These are phyloP conservation scores for Yamagishiella unicocca DNA, from an alignment of 139 green algal species.

Conservation along the genomic window DNA sequence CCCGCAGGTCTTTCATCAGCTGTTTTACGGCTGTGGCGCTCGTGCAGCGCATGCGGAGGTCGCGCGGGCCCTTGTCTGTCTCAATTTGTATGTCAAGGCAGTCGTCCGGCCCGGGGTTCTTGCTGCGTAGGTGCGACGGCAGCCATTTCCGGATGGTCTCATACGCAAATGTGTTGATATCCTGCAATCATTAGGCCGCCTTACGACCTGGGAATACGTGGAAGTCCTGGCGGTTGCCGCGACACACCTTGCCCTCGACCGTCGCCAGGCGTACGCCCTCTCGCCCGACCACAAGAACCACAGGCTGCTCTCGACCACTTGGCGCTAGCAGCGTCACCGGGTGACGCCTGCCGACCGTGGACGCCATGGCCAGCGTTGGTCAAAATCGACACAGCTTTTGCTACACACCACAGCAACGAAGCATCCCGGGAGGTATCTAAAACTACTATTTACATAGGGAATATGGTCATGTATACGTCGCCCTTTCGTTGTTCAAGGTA, in stretches of 20 bases:
- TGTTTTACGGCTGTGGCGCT: conserved; percentile 41
- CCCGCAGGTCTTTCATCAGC: conserved; percentile 62
- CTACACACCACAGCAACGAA: neutral
- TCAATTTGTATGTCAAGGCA: conserved; percentile 74
- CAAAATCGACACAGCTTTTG: neutral
- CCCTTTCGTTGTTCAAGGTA: too few species aligned
- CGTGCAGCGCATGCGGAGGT: conserved; percentile 72
- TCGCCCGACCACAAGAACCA: conserved; percentile 45
- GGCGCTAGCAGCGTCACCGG: conserved; percentile 49
- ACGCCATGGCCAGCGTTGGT: neutral
- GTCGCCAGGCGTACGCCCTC: conserved; percentile 52
- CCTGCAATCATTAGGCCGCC: conserved; percentile 39
- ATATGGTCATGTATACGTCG: too few species aligned
- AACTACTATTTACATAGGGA: too few species aligned
- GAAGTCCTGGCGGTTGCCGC: neutral
- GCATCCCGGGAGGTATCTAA: too few species aligned
- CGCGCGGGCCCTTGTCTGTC: conserved; percentile 66
- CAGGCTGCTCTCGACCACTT: conserved; percentile 53
- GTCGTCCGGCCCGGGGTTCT: conserved; percentile 64
- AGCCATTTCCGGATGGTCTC: conserved; percentile 79
- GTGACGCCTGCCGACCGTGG: conserved; percentile 1
- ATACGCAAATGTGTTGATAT: conserved; percentile 70
- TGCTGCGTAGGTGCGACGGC: conserved; percentile 65
- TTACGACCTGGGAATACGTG: neutral
- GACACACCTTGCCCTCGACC: conserved; percentile 19